A percentile compares a stretch with the other conserved stretches of the same genome.
phyloP scores from a whole-genome alignment of 2,329 filamentous ascomycete genomes.

The Pseudocercospora fuligena region DNA sequence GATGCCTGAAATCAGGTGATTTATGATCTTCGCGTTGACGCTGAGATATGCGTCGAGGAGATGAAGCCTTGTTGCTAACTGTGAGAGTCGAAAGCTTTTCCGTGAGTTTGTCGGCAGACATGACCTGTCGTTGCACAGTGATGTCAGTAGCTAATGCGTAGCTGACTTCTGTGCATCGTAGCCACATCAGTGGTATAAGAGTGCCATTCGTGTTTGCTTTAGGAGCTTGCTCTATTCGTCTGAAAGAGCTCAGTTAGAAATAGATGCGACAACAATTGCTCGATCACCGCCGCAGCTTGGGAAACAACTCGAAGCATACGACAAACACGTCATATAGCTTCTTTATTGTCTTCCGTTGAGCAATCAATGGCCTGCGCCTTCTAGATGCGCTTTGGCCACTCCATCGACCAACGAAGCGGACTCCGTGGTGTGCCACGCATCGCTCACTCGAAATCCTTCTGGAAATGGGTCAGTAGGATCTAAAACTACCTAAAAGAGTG shows the following conservation, averaged over 20 bases:
- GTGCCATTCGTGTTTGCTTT: neutral
- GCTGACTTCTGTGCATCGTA: too few relatives aligned
- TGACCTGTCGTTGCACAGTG: too few relatives aligned
- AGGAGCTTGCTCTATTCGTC: neutral
- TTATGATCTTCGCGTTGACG: neutral
- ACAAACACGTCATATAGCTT: neutral
- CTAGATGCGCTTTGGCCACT: neutral
- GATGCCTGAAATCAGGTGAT: neutral
- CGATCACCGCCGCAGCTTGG: neutral
- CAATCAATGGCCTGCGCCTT: neutral
- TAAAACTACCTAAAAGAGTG: constrained; percentile 35
- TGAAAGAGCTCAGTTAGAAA: neutral
- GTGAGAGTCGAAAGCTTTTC: neutral
- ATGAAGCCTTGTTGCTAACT: neutral
- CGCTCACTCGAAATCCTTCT: constrained; percentile 47
- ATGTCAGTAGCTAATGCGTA: too few relatives aligned
- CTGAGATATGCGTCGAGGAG: neutral
- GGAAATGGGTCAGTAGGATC: constrained; percentile 54
- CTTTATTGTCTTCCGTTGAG: neutral
- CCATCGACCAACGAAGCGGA: neutral
- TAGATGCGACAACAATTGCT: too few relatives aligned
- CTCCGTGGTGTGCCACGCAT: constrained; percentile 31
- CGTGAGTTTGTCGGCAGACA: too few relatives aligned
- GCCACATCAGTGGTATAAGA: too few relatives aligned
- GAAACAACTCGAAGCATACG: neutral